Evolutionary conservation across 345 rosid species (phyloP).

Genomic region (thale cress (Arabidopsis thaliana)): DNA sequence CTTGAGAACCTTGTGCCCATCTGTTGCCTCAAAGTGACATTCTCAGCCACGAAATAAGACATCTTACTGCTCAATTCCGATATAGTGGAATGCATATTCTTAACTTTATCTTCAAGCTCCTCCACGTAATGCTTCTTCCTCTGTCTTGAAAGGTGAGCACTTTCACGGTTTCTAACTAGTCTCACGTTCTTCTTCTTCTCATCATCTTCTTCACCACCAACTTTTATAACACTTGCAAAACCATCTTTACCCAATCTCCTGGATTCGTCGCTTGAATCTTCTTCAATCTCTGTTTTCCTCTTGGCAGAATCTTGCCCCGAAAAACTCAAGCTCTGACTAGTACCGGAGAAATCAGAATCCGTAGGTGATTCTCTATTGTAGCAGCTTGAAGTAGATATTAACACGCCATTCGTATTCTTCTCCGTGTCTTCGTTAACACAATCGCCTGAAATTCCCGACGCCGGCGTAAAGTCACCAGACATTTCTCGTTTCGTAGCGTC

Average conservation of each 20-base stretch:
- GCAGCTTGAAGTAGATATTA: constrained; percentile 30
- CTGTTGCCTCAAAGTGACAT: constrained; percentile 69
- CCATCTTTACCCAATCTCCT: constrained; percentile 41
- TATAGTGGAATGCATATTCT: constrained; percentile 72
- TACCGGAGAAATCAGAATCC: constrained; percentile 28
- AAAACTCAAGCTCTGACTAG: constrained; percentile 10
- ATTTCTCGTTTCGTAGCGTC: constrained; percentile 31
- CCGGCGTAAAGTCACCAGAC: constrained; percentile 9
- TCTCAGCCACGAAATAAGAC: constrained; percentile 79
- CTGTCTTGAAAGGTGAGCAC: constrained; percentile 91
- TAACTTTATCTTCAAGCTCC: constrained; percentile 88
- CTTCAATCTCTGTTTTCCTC: constrained; percentile 49
- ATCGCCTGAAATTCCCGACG: not conserved
- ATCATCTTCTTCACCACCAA: constrained; percentile 42
- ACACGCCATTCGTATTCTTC: constrained; percentile 17
- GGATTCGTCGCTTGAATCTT: constrained; percentile 46
- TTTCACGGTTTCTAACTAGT: constrained; percentile 82
- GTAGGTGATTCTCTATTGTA: not conserved
- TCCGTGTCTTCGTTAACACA: not conserved
- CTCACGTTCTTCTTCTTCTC: constrained; percentile 67
- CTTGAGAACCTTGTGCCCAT: constrained; percentile 30
- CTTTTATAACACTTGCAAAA: not conserved
- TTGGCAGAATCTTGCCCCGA: constrained; percentile 41
- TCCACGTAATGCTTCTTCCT: constrained; percentile 91
- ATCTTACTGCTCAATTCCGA: constrained; percentile 68